Evolutionary conservation across 192 early-diverging fungal species (phyloP).

Genomic region (Coemansia sp.): DNA sequence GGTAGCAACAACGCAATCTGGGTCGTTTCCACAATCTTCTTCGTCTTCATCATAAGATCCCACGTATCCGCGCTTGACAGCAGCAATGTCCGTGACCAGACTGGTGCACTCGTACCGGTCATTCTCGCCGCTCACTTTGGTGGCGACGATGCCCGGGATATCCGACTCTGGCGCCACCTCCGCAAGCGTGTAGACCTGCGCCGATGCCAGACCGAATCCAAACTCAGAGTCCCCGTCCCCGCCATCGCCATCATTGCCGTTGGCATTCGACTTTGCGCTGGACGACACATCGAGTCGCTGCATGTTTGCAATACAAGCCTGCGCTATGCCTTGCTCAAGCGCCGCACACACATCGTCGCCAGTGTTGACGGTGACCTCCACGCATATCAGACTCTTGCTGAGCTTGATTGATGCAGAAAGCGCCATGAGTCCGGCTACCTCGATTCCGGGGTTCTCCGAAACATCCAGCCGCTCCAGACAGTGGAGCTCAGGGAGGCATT

Average conservation of each 20-base stretch:
- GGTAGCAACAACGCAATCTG: neutral
- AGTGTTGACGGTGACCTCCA: conserved; percentile 66
- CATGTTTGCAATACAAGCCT: conserved; percentile 57
- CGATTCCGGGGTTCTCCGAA: conserved; percentile 71
- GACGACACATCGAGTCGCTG: conserved; percentile 33
- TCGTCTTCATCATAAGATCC: neutral
- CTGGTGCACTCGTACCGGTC: conserved; percentile 33
- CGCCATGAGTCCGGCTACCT: conserved; percentile 79
- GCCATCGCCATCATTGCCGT: no score
- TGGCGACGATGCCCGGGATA: conserved; percentile 25
- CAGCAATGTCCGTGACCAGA: conserved; percentile 40
- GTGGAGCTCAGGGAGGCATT: conserved; percentile 74
- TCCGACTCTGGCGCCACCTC: conserved; percentile 32
- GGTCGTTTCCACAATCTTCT: neutral
- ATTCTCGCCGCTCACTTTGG: conserved; percentile 38
- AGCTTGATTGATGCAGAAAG: conserved; percentile 78
- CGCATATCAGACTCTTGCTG: conserved; percentile 69
- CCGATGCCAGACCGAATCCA: conserved; percentile 26
- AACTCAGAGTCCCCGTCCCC: conserved; percentile 10
- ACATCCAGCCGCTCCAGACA: conserved; percentile 71
- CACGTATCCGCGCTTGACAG: conserved; percentile 22
- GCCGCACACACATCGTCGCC: conserved; percentile 55
- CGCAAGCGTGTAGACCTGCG: conserved; percentile 30
- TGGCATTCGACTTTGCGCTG: conserved; percentile 11
- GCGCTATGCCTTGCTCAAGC: conserved; percentile 54